phyloP scores from a whole-genome alignment of 139 green algal genomes.

The Pedinophyceae sp. region DNA sequence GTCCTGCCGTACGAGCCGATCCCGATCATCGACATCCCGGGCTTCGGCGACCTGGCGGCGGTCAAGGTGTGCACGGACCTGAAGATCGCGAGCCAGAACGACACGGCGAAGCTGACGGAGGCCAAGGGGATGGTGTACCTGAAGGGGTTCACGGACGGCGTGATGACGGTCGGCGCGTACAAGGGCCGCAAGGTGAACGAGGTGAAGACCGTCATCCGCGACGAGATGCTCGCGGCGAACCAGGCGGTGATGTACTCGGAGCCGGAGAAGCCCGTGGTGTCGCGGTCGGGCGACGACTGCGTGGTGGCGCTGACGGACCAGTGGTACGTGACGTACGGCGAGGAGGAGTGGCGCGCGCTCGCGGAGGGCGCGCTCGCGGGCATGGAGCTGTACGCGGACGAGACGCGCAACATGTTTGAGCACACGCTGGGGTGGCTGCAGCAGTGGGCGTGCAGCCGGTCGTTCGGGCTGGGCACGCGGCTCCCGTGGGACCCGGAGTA shows the following conservation, averaged over 20 bases:
- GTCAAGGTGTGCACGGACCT: slow-evolving; percentile 71
- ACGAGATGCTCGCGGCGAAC: slow-evolving; percentile 60
- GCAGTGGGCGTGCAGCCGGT: slow-evolving; percentile 90
- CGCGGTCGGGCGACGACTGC: slow-evolving; percentile 81
- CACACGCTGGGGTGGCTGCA: slow-evolving; percentile 84
- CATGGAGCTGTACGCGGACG: slow-evolving; percentile 61
- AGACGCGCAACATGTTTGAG: slow-evolving; percentile 48
- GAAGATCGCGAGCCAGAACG: slow-evolving; percentile 86
- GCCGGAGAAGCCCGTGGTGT: slow-evolving; percentile 58
- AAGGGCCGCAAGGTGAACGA: slow-evolving; percentile 73
- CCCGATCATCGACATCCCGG: slow-evolving; percentile 93
- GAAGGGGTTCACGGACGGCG: slow-evolving; percentile 93
- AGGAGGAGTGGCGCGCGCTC: slow-evolving; percentile 54
- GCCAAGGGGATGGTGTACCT: slow-evolving; percentile 91
- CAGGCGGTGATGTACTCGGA: slow-evolving; percentile 75
- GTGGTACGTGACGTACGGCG: slow-evolving; percentile 88
- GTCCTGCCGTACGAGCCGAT: slow-evolving; percentile 90
- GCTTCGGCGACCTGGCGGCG: slow-evolving; percentile 65
- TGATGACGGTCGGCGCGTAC: slow-evolving; percentile 74
- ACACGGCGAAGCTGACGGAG: slow-evolving; percentile 86
- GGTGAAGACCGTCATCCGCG: slow-evolving; percentile 73
- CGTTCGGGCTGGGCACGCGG: slow-evolving; percentile 88
- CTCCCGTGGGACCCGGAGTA: slow-evolving; percentile 91
- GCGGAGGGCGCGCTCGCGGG: slow-evolving; percentile 32
- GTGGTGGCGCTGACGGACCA: slow-evolving; percentile 97